Conservation (phyloP, 495 filamentous ascomycete genomes). For the Talaromyces adpressus region DNA sequence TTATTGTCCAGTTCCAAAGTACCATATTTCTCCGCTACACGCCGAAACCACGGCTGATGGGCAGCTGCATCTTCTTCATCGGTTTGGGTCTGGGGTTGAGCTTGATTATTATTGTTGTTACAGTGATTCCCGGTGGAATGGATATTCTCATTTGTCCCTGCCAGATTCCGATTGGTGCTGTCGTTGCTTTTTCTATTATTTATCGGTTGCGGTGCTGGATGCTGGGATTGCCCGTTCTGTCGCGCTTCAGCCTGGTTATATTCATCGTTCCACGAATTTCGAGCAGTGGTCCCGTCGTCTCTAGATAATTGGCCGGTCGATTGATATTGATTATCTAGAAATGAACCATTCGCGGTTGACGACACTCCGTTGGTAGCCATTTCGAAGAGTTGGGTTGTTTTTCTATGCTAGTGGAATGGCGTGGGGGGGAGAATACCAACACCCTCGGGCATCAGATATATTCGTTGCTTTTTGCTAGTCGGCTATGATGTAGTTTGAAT, state of each 20-base stretch:
- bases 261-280: constrained; percentile 14
- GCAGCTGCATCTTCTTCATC: neutral
- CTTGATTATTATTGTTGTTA: neutral
- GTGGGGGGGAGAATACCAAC: neutral
- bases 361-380: neutral
- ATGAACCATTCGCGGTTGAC: neutral
- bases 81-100: neutral
- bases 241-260: constrained; percentile 7
- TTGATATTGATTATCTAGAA: neutral
- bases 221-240: neutral
- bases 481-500: neutral
- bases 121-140: neutral
- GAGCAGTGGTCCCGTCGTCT: constrained; percentile 15
- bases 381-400: neutral
- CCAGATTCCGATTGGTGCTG: constrained; percentile 10
- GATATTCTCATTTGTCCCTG: neutral
- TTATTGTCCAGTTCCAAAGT: constrained; percentile 93
- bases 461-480: neutral
- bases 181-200: constrained; percentile 5
- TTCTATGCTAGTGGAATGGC: neutral
- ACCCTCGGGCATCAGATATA: neutral
- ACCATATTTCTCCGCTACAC: constrained; percentile 60
- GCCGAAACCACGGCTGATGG: constrained; percentile 41
- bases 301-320: neutral
- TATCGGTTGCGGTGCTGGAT: neutral